Evolutionary conservation across 306 rosid genomes (phyloP).

Genomic region (Rosa persica): DNA sequence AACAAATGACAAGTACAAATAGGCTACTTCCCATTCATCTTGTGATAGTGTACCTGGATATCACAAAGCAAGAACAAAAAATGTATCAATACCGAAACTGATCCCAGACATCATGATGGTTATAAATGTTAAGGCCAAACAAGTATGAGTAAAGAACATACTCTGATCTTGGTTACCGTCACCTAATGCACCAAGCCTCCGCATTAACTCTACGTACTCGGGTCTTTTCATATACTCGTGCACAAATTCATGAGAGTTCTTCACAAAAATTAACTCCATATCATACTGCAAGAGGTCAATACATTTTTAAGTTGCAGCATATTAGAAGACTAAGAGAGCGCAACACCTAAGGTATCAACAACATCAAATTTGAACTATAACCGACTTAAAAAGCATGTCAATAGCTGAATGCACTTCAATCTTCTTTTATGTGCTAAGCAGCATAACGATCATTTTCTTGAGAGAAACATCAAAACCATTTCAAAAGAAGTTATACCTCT

Average conservation of each 20-base stretch:
- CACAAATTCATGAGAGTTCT: slow-evolving; percentile 85
- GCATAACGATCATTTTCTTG: neutral
- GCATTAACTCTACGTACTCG: slow-evolving; percentile 85
- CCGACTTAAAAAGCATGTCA: neutral
- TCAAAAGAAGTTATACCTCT: slow-evolving; percentile 53
- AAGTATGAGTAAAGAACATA: slow-evolving; percentile 22
- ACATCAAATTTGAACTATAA: neutral
- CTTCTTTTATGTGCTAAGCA: neutral
- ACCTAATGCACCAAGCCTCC: slow-evolving; percentile 93
- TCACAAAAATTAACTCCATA: slow-evolving; percentile 78
- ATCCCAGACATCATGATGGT: neutral
- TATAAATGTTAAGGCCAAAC: neutral
- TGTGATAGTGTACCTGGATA: slow-evolving; percentile 56
- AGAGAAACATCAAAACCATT: neutral
- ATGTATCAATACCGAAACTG: neutral
- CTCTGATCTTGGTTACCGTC: slow-evolving; percentile 91
- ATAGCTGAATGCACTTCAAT: neutral
- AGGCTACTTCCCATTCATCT: slow-evolving; percentile 74
- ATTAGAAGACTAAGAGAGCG: neutral
- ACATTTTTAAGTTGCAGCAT: slow-evolving; percentile 4
- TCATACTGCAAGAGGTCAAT: slow-evolving; percentile 55
- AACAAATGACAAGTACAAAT: slow-evolving; percentile 62
- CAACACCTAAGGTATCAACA: neutral
- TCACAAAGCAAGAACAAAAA: neutral
- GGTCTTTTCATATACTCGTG: slow-evolving; percentile 75